phyloP scores from a whole-genome alignment of 305 asterid genomes.

The Fraxinus nigra region DNA sequence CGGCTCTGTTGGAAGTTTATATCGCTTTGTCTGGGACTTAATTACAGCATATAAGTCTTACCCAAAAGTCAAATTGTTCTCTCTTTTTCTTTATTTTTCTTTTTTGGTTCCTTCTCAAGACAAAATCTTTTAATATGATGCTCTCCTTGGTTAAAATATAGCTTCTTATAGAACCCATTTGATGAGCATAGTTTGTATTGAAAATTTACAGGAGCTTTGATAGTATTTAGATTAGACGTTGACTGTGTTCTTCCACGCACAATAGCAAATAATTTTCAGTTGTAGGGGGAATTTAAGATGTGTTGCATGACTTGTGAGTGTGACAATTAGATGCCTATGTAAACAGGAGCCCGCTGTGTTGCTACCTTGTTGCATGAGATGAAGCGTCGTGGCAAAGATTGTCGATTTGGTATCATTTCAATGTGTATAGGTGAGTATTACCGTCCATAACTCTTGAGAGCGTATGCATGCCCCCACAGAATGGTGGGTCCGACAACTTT shows the following conservation, averaged over 20 bases:
- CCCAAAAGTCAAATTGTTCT: not conserved
- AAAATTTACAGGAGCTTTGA: not conserved
- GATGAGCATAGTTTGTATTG: not conserved
- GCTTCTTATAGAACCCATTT: not conserved
- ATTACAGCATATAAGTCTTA: not conserved
- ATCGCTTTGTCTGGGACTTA: not conserved
- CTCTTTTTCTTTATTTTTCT: not conserved
- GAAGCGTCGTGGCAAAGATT: conserved; percentile 91
- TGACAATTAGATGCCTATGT: not conserved
- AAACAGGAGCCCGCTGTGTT: conserved; percentile 86
- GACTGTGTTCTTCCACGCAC: not conserved
- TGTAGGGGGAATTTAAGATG: not conserved
- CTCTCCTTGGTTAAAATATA: not conserved
- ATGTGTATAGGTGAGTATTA: conserved; percentile 75
- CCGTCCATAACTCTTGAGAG: not conserved
- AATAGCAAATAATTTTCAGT: not conserved
- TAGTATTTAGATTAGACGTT: not conserved
- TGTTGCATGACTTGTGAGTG: not conserved
- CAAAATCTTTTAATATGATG: not conserved
- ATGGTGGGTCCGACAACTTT: not conserved
- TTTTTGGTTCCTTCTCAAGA: not conserved
- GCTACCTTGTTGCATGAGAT: conserved; percentile 87
- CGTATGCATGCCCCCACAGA: not conserved
- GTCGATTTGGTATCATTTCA: conserved; percentile 84
- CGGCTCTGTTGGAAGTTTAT: not conserved